phyloP scores from a whole-genome alignment of 257 asterid genomes.

The Forsythia viridissima region DNA sequence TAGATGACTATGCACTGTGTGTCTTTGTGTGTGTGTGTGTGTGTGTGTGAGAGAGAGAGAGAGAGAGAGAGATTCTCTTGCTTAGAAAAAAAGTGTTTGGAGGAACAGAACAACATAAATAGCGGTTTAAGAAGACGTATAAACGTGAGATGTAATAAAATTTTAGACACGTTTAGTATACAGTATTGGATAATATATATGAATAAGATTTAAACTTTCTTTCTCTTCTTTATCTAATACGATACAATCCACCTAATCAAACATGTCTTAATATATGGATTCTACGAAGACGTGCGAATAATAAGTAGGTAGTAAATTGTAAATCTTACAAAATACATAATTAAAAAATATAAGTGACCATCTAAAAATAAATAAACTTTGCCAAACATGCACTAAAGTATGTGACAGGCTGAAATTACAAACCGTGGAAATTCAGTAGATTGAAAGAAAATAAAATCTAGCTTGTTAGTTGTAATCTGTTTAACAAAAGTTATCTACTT shows the following conservation, averaged over 20 bases:
- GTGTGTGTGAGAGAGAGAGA: constrained; percentile 12
- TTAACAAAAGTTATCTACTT: constrained; percentile 63
- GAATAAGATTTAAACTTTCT: not conserved
- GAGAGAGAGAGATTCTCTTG: constrained; percentile 22
- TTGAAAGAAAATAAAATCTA: constrained; percentile 24
- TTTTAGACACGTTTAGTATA: constrained; percentile 18
- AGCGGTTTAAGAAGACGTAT: constrained; percentile 43
- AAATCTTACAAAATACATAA: too few relatives aligned
- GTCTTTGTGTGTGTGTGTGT: constrained; percentile 11
- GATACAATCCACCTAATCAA: not conserved
- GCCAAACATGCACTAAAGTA: not conserved
- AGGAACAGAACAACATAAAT: constrained; percentile 45
- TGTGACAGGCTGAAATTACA: not conserved
- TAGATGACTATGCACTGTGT: constrained; percentile 18
- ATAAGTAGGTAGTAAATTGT: too few relatives aligned
- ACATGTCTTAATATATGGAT: not conserved
- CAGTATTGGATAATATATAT: not conserved
- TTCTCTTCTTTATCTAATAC: not conserved
- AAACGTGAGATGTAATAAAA: constrained; percentile 47
- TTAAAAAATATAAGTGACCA: too few relatives aligned
- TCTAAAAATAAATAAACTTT: too few relatives aligned
- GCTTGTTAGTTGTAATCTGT: constrained; percentile 58
- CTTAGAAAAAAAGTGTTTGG: constrained; percentile 27
- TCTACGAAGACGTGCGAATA: too few relatives aligned
- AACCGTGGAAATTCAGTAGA: constrained; percentile 13